Percentiles rank a stretch among this genome's conserved stretches.
These are phyloP conservation scores for Lathyrus tuberosus DNA, from an alignment of 306 rosid species.

Conservation along the genomic window DNA sequence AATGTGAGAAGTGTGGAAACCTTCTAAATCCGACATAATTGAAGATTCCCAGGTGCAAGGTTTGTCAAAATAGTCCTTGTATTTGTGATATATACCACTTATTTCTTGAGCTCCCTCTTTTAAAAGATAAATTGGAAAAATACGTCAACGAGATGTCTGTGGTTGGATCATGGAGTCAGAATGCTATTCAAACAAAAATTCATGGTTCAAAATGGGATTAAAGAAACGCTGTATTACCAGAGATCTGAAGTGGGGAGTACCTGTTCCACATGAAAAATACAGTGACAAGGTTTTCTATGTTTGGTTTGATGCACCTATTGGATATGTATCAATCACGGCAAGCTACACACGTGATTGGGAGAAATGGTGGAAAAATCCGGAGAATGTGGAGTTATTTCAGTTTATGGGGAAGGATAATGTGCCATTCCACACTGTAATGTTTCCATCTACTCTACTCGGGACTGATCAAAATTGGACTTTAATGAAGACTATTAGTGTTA, in stretches of 20 bases:
- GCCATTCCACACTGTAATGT: constrained; percentile 99
- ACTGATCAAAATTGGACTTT: constrained; percentile 91
- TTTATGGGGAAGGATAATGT: constrained; percentile 99
- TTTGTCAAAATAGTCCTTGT: constrained; percentile 74
- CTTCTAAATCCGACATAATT: constrained; percentile 87
- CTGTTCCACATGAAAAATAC: constrained; percentile 90
- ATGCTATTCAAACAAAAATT: constrained; percentile 83
- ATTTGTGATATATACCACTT: constrained; percentile 85
- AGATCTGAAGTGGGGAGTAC: constrained; percentile 99
- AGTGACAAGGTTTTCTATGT: constrained; percentile 96
- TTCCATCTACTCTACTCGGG: constrained; percentile 92
- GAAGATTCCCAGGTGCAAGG: constrained; percentile 89
- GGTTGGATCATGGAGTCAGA: constrained; percentile 91
- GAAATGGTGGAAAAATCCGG: constrained; percentile 98
- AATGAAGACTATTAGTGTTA: constrained; percentile 97
- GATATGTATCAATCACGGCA: constrained; percentile 88
- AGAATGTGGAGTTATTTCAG: constrained; percentile 89
- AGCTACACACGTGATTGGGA: constrained; percentile 94
- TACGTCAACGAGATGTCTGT: constrained; percentile 76
- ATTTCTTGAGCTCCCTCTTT: constrained; percentile 88
- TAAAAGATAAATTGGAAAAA: constrained; percentile 69
- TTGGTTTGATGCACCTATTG: constrained; percentile 99
- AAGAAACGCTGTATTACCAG: constrained; percentile 86
- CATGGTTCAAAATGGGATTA: constrained; percentile 91
- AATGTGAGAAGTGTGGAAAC: constrained; percentile 94